Base-by-base conservation (phyloP, 768 basidiomycete genomes). In the Trametes meyenii region DNA sequence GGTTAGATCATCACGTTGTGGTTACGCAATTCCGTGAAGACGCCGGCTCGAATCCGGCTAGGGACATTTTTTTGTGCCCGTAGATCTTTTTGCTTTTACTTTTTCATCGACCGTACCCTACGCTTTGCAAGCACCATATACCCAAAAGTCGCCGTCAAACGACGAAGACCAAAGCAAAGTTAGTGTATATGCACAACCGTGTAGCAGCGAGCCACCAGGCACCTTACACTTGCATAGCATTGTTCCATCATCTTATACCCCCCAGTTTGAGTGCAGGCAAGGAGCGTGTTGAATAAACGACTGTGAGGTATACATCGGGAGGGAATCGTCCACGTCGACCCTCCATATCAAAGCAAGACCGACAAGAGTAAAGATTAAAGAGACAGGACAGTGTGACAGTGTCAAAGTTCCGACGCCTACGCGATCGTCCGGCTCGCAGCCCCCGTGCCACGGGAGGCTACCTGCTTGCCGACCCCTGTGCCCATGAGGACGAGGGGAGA, bases 1-100 rank as follows among this genome's bases (percentile, higher is more conserved):
- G 64, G 64, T 65, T 65, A 65, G 64, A 65, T 65, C 64, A 65
- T 65, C 60, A 65, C 64, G 64, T 65, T 65, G 64, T 65, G 64
- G 64, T 61, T 5, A 33, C 64, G 61, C 64, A 65, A 65, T 61
- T 61, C 64, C 64, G 64, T 65, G 64, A 65, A 65, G 64, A 65
- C 64, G 60, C 60, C 60, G 64, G 64, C 64, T 65, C 64, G 64
- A 65, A 58, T 65, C 64, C 64, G 60, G 60, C 60, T 61, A 65
- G 64, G 64, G 64, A 65, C 64, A 65, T 33, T 21, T 26, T 26
- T 60, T 58, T n/a, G n/a, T n/a, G n/a, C n/a, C 29, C 29, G 29
- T 3, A 33, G 4, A 33, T 33, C 29, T 3, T 33, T 33, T 33
- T 33, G 29, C 29, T 33, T 3, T 8, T 33, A n/a, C n/a, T n/a